Conservation (phyloP, 2,329 filamentous ascomycete species). For the Whalleya microplaca region DNA sequence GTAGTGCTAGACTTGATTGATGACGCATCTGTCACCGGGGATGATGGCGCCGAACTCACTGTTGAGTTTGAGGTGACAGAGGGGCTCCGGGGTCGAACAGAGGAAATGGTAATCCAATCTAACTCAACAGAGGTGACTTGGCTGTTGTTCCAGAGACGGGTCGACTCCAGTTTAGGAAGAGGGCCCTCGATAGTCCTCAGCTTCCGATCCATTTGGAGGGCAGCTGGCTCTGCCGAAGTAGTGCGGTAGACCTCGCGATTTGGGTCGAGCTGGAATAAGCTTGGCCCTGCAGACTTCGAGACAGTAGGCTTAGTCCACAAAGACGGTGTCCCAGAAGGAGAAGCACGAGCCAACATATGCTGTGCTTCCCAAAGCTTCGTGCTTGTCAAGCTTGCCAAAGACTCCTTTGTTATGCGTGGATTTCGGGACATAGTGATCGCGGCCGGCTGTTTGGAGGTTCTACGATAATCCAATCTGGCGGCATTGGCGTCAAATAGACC, state of each 20-base stretch:
- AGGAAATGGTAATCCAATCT: conserved; percentile 37
- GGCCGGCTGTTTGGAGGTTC: conserved; percentile 22
- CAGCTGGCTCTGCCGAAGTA: conserved; percentile 39
- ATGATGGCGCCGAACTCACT: conserved; percentile 22
- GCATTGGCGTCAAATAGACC: conserved; percentile 18
- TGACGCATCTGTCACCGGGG: conserved; percentile 23
- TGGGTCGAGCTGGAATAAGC: conserved; percentile 39
- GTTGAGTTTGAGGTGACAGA: conserved; percentile 28
- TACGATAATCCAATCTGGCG: conserved; percentile 18
- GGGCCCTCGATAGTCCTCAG: conserved; percentile 33
- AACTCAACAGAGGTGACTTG: conserved; percentile 21
- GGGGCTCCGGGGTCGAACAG: conserved; percentile 25
- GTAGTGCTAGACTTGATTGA: conserved; percentile 26
- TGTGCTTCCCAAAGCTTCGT: conserved; percentile 25
- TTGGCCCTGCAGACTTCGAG: conserved; percentile 3
- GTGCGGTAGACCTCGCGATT: conserved; percentile 37
- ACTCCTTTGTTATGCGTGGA: conserved; percentile 16
- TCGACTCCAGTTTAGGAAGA: conserved; percentile 31
- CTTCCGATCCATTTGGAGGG: conserved; percentile 41
- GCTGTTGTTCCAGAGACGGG: conserved; percentile 27
- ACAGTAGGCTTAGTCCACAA: conserved; percentile 23
- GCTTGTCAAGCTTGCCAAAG: conserved; percentile 18
- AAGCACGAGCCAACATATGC: background rate
- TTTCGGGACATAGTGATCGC: conserved; percentile 16
- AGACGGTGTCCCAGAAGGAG: conserved; percentile 1